Evolutionary conservation across 176 grass and related monocot genomes (phyloP), one percentile per base, ranked within the genome.

Genomic region (Raddia guianensis): DNA sequence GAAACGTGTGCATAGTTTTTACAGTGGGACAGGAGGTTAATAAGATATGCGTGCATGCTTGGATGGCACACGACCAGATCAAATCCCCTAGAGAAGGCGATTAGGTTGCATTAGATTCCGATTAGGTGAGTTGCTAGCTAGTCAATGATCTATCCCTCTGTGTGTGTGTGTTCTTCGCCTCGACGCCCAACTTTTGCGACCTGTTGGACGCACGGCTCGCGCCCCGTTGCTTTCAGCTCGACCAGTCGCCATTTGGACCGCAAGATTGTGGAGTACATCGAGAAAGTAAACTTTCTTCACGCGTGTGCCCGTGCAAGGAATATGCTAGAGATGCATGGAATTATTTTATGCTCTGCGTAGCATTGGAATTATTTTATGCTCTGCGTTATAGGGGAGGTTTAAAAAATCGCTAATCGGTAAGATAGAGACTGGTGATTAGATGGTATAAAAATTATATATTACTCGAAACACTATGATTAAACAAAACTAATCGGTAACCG

Each of bases 71-170:
- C 46, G 72, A 76, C 67, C 46, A 7, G 46, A 60, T 2, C 64
- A 80, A 9, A 50, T 20, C 27, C 32, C 27, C 59, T 6, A 13
- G 21, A 12, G 40, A 48, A 27, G 8, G 9, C 49, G 72, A 27
- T 77, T 49, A 70, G 62, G 43, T 4, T 9, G 42, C 20, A 9
- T 84, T 50, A 66, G 54, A 78, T 62, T 52, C 12, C 60, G 51
- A 7, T 40, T 40, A 40, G 62, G 19, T 59, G 40, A 34, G 12
- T 21, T 5, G 45, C 33, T 37, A 50, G 45, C 33, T 37, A 50
- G 69, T 86, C 69, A 80, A 86, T 42, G 27, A 27, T 27, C 27
- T 27, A 27, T 27, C 27, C 0, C 27, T 27, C 27, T 1, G 27
- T 27, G 27, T 27, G 27, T 27, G 27, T 27, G 27, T 27, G 27